Base-by-base conservation (phyloP, 805 yeast genomes). In the Ogataea nonfermentans region DNA sequence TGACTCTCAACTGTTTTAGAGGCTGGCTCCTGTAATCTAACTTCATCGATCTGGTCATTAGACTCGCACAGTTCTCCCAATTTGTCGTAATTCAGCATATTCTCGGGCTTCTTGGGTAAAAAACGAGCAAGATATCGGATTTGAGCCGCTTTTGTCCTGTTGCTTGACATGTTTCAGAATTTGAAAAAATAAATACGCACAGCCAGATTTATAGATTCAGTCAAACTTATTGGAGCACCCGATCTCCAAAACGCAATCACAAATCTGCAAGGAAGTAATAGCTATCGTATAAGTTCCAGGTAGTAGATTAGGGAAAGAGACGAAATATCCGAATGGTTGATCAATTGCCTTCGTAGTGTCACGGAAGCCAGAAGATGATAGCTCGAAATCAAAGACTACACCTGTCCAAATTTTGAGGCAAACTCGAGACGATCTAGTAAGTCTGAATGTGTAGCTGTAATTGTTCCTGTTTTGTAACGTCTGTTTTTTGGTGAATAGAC, bases 1-100 rank as follows among this genome's bases (percentile, higher is more conserved):
- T 74, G 79, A 9, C 58, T 59, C 11, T 42, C 52, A 3, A 67
- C 51, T 2, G 78, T 72, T 7, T 51, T 58, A 10, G 72, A 63
- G 6, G 41, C 22, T 7, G 50, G 46, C 37, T 58, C 63, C 15
- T 40, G 33, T 6, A 32, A 42, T 15, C 44, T 24, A n/a, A 31
- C 19, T 16, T 42, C 45, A 9, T 44, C 46, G 14, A 40, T 35
- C 24, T 37, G 37, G 25, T 43, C 51, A 13, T 23, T 23, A n/a
- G 23, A 19, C 10, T 49, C 51, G 5, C 49, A 39, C 59, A 61
- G 57, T 6, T 46, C 36, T 11, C 53, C 24, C 9, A 62, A 32
- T n/a, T 53, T 48, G 31, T 56, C 59, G 35, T 52, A 55, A 29
- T 53, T 44, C 15, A 52, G 40, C 6, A 48, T 47, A 10, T 13